These are phyloP conservation scores for Epichloe typhina DNA, from an alignment of 2,329 filamentous ascomycete genomes.

Conservation along the genomic window DNA sequence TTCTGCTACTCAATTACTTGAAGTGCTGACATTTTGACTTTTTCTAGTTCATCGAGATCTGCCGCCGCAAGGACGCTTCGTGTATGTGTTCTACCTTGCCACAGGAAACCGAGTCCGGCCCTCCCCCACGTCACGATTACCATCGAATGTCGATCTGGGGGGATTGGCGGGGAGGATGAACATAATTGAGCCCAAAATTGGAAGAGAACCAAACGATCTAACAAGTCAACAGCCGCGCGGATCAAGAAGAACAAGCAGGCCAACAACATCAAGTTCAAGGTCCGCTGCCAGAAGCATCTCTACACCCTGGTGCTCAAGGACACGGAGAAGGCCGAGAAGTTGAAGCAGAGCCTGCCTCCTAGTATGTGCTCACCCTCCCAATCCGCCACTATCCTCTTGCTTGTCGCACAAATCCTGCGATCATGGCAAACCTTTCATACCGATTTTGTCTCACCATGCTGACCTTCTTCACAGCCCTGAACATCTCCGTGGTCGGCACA, in stretches of 20 bases:
- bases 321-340: slow-evolving; percentile 98
- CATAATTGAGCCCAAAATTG: no score
- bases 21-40: not conserved
- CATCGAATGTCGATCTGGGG: not conserved
- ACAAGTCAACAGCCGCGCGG: slow-evolving; percentile 51
- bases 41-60: slow-evolving; percentile 97
- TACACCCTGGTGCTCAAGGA: slow-evolving; percentile 99
- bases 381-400: not conserved
- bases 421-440: no score
- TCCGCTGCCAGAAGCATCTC: slow-evolving; percentile 90
- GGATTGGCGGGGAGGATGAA: not conserved
- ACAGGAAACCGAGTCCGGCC: slow-evolving; percentile 2
- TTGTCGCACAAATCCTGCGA: no score
- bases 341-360: slow-evolving; percentile 96
- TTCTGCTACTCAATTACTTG: not conserved
- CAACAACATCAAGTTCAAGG: slow-evolving; percentile 99
- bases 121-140: not conserved
- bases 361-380: slow-evolving; percentile 47
- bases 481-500: slow-evolving; percentile 41
- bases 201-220: not conserved
- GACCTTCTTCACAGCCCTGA: slow-evolving; percentile 25
- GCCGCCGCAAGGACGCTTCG: slow-evolving; percentile 97
- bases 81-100: slow-evolving; percentile 52
- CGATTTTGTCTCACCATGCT: no score
- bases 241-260: slow-evolving; percentile 92